Evolutionary conservation across 2,329 filamentous ascomycete species (phyloP).

Genomic region (Botrytis fragariae): DNA sequence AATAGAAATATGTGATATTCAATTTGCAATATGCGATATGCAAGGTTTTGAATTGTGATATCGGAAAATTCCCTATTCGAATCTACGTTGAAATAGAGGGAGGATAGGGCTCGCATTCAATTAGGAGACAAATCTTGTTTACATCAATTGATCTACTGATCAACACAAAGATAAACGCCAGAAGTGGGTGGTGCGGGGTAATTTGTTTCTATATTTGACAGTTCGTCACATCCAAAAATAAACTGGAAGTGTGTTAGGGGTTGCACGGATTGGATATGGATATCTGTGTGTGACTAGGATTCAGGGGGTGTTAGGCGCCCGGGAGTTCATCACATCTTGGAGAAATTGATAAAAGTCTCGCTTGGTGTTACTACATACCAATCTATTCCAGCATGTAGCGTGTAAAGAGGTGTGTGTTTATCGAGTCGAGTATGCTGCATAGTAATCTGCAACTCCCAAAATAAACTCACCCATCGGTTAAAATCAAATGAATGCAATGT

Average conservation of each 20-base stretch:
- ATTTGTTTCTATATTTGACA: slow-evolving; percentile 6
- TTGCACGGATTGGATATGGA: background rate
- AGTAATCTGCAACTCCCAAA: background rate
- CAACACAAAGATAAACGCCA: background rate
- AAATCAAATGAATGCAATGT: background rate
- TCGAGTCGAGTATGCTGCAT: accelerated
- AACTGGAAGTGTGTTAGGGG: background rate
- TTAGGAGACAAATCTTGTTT: background rate
- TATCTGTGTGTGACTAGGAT: background rate
- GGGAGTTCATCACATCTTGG: background rate
- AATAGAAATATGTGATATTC: background rate
- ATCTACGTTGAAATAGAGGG: background rate
- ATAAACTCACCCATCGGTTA: background rate
- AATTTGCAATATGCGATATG: background rate
- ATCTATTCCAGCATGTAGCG: accelerated
- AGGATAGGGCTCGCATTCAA: background rate
- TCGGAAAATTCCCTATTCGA: background rate
- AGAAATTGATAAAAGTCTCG: background rate
- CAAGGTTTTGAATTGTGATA: background rate
- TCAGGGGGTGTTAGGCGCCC: background rate
- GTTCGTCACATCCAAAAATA: slow-evolving; percentile 14
- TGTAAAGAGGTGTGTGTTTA: background rate
- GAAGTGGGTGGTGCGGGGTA: background rate
- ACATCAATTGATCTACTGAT: background rate
- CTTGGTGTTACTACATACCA: background rate